Evolutionary conservation across 2,329 filamentous ascomycete genomes (phyloP).

Genomic region (Emmonsiellopsis sp.): DNA sequence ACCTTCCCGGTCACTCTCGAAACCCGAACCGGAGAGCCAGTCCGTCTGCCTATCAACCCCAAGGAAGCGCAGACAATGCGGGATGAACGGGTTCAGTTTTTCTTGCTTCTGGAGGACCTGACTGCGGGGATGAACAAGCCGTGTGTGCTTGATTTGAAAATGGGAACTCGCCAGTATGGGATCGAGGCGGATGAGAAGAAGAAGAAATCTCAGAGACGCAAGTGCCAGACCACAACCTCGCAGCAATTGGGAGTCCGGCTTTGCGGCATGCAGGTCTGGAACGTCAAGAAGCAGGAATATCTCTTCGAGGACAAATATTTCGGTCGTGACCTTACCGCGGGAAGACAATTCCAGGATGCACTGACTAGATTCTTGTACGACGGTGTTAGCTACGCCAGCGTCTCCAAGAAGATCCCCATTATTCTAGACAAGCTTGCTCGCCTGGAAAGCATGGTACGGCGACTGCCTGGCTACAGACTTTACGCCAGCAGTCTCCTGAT

Average conservation of each 20-base stretch:
- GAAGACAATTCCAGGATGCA: conserved; percentile 78
- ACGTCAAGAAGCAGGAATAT: conserved; percentile 71
- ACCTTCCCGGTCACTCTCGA: conserved; percentile 11
- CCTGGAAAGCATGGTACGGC: conserved; percentile 73
- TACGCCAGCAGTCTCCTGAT: conserved; percentile 93
- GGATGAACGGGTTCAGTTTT: conserved; percentile 70
- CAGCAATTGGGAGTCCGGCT: conserved; percentile 84
- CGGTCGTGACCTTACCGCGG: conserved; percentile 77
- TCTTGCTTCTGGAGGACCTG: conserved; percentile 85
- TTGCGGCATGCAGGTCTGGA: conserved; percentile 95
- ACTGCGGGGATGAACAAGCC: conserved; percentile 94
- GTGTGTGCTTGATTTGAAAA: conserved; percentile 95
- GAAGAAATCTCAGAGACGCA: conserved; percentile 81
- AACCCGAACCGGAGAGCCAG: conserved; percentile 13
- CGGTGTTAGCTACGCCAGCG: conserved; percentile 69
- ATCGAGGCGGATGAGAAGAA: conserved; percentile 89
- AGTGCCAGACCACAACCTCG: conserved; percentile 88
- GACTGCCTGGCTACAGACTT: conserved; percentile 78
- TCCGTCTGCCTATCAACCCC: conserved; percentile 55
- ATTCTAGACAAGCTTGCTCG: conserved; percentile 75
- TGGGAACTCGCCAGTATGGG: conserved; percentile 96
- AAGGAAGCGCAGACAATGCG: conserved; percentile 57
- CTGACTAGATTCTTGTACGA: conserved; percentile 87
- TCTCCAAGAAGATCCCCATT: conserved; percentile 76
- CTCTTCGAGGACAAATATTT: conserved; percentile 99